Conservation (phyloP, 441 rosid species). For the Erysimum cheiri region DNA sequence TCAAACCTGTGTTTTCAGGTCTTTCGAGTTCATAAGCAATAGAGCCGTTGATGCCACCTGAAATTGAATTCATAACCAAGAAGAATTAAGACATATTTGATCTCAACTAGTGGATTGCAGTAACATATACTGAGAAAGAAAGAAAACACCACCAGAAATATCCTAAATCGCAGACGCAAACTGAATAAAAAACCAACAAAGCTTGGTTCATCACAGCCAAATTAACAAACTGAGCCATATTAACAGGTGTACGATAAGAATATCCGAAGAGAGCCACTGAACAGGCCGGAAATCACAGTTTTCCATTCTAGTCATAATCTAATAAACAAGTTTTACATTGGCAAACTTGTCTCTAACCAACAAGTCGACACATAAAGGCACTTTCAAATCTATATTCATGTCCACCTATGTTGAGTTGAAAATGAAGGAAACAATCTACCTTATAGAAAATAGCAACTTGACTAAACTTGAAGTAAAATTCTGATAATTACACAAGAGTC, state of each 20-base stretch:
- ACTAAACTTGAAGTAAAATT: not conserved
- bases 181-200: too few relatives aligned
- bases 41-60: conserved; percentile 97
- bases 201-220: conserved; percentile 9
- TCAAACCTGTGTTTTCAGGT: conserved; percentile 89
- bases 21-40: conserved; percentile 84
- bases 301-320: not conserved
- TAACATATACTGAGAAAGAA: conserved; percentile 11
- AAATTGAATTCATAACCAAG: conserved; percentile 10
- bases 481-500: not conserved
- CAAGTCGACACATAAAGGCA: not conserved
- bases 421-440: not conserved
- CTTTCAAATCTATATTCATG: not conserved
- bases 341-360: not conserved
- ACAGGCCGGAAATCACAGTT: not conserved
- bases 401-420: not conserved
- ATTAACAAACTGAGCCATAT: not conserved
- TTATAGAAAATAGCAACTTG: not conserved
- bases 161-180: not conserved
- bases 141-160: not conserved
- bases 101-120: not conserved
- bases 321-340: not conserved
- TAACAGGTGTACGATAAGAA: not conserved
- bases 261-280: not conserved
- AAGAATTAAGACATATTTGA: conserved; percentile 2